These are phyloP conservation scores for Leccinum obscurum DNA, from an alignment of 768 basidiomycete species.

Conservation along the genomic window DNA sequence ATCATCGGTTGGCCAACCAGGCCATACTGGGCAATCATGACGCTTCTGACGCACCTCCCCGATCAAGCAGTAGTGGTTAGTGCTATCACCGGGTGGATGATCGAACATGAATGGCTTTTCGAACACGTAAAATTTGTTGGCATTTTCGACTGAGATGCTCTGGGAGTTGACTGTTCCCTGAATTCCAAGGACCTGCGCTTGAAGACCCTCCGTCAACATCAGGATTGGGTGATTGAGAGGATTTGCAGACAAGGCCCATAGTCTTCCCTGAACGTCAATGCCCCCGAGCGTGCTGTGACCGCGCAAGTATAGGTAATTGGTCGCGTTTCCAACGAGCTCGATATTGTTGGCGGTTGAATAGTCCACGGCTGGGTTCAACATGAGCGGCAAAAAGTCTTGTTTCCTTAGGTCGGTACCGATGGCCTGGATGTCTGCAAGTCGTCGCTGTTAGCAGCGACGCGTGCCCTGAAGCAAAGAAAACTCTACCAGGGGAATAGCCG, in stretches of 20 bases:
- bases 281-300: constrained; percentile 12
- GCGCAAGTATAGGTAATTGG: constrained; percentile 12
- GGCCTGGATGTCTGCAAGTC: no score
- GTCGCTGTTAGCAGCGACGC: no score
- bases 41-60: constrained; percentile 15
- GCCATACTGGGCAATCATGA: constrained; percentile 1
- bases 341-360: background rate
- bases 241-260: background rate
- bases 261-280: constrained; percentile 11
- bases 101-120: constrained; percentile 5
- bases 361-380: background rate
- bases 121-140: constrained; percentile 9
- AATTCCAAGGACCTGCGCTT: background rate
- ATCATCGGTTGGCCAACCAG: constrained; percentile 7
- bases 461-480: no score
- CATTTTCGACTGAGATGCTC: constrained; percentile 1
- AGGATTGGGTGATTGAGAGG: background rate
- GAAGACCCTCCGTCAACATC: background rate
- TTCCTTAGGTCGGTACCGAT: no score
- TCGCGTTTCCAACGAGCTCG: constrained; percentile 3
- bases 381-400: no score
- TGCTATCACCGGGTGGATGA: background rate
- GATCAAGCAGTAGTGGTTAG: constrained; percentile 4
- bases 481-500: no score
- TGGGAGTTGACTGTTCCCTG: background rate